A percentile compares a stretch with the other conserved stretches of the same genome.
These are phyloP conservation scores for Cryptococcus sp. DNA, from an alignment of 1,284 basidiomycete genomes.

Conservation along the genomic window DNA sequence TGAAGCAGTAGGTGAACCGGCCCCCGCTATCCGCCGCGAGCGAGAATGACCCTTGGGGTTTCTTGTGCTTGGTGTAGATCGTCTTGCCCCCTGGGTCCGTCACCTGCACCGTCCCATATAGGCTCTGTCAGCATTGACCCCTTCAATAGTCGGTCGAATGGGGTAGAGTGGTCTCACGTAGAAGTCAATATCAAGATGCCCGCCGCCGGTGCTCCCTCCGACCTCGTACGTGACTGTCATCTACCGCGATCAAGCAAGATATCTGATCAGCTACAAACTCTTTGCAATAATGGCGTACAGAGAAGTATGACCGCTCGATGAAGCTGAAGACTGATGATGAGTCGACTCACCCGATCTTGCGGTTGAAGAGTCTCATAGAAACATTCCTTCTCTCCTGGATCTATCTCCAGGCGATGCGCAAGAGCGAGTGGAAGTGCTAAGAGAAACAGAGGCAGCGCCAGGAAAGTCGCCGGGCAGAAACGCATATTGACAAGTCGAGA, in stretches of 20 bases:
- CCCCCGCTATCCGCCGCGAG: constrained; percentile 86
- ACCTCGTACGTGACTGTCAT: constrained; percentile 99
- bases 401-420: constrained; percentile 60
- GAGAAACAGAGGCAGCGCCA: constrained; percentile 16
- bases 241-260: constrained; percentile 54
- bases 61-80: constrained; percentile 76
- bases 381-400: constrained; percentile 85
- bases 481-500: constrained; percentile 8
- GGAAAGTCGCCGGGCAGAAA: constrained; percentile 9
- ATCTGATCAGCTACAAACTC: no score
- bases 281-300: no score
- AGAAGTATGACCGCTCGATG: no score
- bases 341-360: constrained; percentile 78
- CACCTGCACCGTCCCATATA: constrained; percentile 59
- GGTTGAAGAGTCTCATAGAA: constrained; percentile 97
- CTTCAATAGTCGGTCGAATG: not conserved
- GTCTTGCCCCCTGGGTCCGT: constrained; percentile 69
- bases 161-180: constrained; percentile 62
- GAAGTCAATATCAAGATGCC: constrained; percentile 95
- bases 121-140: not conserved
- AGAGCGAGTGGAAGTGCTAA: constrained; percentile 28
- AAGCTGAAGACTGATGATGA: constrained; percentile 4
- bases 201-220: constrained; percentile 70
- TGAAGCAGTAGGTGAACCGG: constrained; percentile 94
- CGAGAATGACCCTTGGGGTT: constrained; percentile 86